A percentile compares a stretch with the other conserved stretches of the same genome.
phyloP scores from a whole-genome alignment of 352 stramenopile species.

The Phytophthora palmivora region DNA sequence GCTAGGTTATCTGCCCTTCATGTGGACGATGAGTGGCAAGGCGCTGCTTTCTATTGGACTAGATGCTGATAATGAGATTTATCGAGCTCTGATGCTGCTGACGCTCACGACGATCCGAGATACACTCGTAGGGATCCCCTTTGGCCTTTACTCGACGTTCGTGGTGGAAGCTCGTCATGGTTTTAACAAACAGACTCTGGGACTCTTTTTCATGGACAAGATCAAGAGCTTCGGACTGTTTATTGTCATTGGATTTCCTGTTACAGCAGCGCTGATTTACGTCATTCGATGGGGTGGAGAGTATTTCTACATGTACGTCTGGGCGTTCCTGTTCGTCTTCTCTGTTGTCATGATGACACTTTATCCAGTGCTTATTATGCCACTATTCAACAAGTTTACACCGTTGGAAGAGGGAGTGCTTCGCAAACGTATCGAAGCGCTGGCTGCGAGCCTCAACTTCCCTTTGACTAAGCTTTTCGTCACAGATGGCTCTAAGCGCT shows the following conservation, averaged over 20 bases:
- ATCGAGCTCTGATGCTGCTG: slow-evolving; percentile 74
- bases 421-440: slow-evolving; percentile 92
- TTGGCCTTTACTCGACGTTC: slow-evolving; percentile 95
- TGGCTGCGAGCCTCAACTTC: slow-evolving; percentile 93
- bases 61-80: slow-evolving; percentile 85
- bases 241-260: slow-evolving; percentile 75
- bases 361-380: slow-evolving; percentile 96
- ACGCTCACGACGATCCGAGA: slow-evolving; percentile 72
- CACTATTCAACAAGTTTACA: slow-evolving; percentile 98
- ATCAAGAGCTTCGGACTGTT: slow-evolving; percentile 93
- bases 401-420: slow-evolving; percentile 89
- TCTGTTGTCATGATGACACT: slow-evolving; percentile 96
- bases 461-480: slow-evolving; percentile 98
- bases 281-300: slow-evolving; percentile 79
- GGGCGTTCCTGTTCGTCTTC: slow-evolving; percentile 95
- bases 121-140: slow-evolving; percentile 67
- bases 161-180: slow-evolving; percentile 96
- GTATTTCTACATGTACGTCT: slow-evolving; percentile 94
- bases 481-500: slow-evolving; percentile 97
- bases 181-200: slow-evolving; percentile 98
- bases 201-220: slow-evolving; percentile 96
- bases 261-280: slow-evolving; percentile 67
- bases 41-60: slow-evolving; percentile 65
- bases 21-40: slow-evolving; percentile 90
- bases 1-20: slow-evolving; percentile 93